phyloP scores from a whole-genome alignment of 2,329 filamentous ascomycete genomes.

The Epichloe uncinata region DNA sequence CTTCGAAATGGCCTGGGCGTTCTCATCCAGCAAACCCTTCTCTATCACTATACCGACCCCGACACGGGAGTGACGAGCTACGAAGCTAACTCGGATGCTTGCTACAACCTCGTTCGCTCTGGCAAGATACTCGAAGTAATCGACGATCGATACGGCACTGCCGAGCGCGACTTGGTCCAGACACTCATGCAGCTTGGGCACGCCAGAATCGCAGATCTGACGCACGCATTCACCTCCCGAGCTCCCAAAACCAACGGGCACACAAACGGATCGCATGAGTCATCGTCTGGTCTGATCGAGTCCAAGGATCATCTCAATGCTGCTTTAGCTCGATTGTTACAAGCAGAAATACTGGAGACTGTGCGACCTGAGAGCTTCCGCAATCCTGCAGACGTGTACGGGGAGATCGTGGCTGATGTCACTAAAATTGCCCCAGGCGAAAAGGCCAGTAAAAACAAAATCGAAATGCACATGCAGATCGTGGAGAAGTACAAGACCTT shows the following conservation, averaged over 20 bases:
- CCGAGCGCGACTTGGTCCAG: slow-evolving; percentile 61
- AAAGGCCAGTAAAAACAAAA: slow-evolving; percentile 46
- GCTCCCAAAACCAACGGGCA: slow-evolving; percentile 22
- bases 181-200: slow-evolving; percentile 67
- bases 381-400: slow-evolving; percentile 46
- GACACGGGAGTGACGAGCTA: slow-evolving; percentile 59
- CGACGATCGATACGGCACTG: slow-evolving; percentile 58
- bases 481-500: slow-evolving; percentile 38
- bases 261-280: slow-evolving; percentile 20
- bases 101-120: slow-evolving; percentile 69
- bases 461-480: slow-evolving; percentile 45
- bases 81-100: slow-evolving; percentile 66
- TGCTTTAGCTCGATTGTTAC: slow-evolving; percentile 41
- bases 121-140: slow-evolving; percentile 72
- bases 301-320: slow-evolving; percentile 36
- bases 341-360: slow-evolving; percentile 54
- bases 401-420: slow-evolving; percentile 50
- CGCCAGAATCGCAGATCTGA: slow-evolving; percentile 56
- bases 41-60: slow-evolving; percentile 56
- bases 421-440: slow-evolving; percentile 33
- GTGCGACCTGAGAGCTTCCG: slow-evolving; percentile 44
- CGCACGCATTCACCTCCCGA: slow-evolving; percentile 43
- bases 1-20: slow-evolving; percentile 71
- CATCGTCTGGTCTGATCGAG: slow-evolving; percentile 24
- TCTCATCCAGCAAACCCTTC: slow-evolving; percentile 77